Evolutionary conservation across 352 stramenopile species (phyloP).

Genomic region (Phytophthora megakarya): DNA sequence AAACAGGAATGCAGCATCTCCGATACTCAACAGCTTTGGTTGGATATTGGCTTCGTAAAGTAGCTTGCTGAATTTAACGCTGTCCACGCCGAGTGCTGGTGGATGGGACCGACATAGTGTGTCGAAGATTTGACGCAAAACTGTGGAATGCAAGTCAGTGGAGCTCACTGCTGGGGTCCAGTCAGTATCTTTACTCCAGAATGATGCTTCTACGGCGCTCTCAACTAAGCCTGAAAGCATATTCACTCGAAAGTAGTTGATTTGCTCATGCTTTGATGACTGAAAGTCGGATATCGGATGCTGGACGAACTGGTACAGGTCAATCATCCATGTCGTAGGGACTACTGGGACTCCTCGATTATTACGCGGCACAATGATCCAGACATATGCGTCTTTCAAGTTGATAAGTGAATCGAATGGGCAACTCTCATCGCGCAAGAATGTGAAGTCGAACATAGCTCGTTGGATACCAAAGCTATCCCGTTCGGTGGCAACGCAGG

Average conservation of each 20-base stretch:
- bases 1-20: slow-evolving; percentile 71
- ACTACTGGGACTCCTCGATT: not conserved
- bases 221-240: slow-evolving; percentile 42
- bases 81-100: slow-evolving; percentile 51
- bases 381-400: slow-evolving; percentile 46
- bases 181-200: slow-evolving; percentile 68
- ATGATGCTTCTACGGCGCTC: slow-evolving; percentile 40
- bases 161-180: slow-evolving; percentile 40
- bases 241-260: slow-evolving; percentile 48
- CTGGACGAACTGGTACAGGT: slow-evolving; percentile 51
- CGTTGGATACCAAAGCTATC: not conserved
- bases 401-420: slow-evolving; percentile 30
- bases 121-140: slow-evolving; percentile 54
- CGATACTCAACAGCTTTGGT: slow-evolving; percentile 52
- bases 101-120: slow-evolving; percentile 59
- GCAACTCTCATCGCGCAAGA: slow-evolving; percentile 49
- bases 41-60: slow-evolving; percentile 66
- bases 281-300: slow-evolving; percentile 60
- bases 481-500: not conserved
- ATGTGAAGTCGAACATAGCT: slow-evolving; percentile 31
- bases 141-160: slow-evolving; percentile 37
- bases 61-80: slow-evolving; percentile 82
- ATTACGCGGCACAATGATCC: slow-evolving; percentile 33
- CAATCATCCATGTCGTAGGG: slow-evolving; percentile 57
- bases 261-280: not conserved